Evolutionary conservation across 176 grass and related monocot genomes (phyloP).

Genomic region (Pontederia paniculata): DNA sequence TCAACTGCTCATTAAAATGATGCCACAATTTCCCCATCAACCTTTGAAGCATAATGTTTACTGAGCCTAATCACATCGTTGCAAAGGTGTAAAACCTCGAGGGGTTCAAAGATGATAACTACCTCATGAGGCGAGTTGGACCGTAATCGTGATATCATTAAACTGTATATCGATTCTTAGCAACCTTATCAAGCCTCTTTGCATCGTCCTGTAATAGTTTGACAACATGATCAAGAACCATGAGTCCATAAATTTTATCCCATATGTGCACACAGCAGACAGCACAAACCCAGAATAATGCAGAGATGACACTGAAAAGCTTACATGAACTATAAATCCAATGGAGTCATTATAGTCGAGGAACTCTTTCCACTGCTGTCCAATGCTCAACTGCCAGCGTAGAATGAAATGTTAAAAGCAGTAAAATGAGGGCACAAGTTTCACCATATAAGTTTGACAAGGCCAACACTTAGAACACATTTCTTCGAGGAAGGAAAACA

Average conservation of each 20-base stretch:
- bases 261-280: not conserved
- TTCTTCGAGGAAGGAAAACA: too few relatives aligned
- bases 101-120: too few relatives aligned
- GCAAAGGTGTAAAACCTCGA: too few relatives aligned
- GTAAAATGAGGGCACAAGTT: not conserved
- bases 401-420: not conserved
- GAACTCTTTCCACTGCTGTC: constrained; percentile 86
- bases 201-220: constrained; percentile 46
- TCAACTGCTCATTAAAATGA: too few relatives aligned
- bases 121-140: too few relatives aligned
- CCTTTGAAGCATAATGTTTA: too few relatives aligned
- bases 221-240: not conserved
- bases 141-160: constrained; percentile 26
- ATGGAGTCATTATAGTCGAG: constrained; percentile 72
- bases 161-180: constrained; percentile 59
- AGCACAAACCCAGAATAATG: too few relatives aligned
- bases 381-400: constrained; percentile 53
- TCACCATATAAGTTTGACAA: too few relatives aligned
- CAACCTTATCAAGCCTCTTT: constrained; percentile 35
- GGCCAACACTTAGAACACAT: too few relatives aligned
- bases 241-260: not conserved
- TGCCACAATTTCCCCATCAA: too few relatives aligned
- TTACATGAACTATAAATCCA: constrained; percentile 74
- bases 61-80: too few relatives aligned
- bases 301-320: not conserved